Evolutionary conservation across 768 basidiomycete species (phyloP), one percentile per base, ranked within the genome.

Genomic region (Panaeolus papilionaceus): DNA sequence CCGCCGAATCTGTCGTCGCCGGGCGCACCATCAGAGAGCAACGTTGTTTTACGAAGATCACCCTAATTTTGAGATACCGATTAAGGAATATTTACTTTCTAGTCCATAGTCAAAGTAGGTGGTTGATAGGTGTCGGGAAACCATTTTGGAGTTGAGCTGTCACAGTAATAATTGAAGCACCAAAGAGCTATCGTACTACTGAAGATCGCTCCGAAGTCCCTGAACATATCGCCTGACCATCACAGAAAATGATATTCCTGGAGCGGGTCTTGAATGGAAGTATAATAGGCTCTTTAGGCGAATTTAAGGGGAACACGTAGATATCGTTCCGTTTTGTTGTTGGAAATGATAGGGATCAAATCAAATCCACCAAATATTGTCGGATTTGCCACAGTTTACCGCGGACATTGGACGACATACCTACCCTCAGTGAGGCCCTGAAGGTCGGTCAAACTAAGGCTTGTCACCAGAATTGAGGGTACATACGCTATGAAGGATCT

Each of bases 251-350:
- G 3, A 58, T 58, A 58, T 58, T 58, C 54, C 33, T 33, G 33
- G 54, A 28, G 54, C 54, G 54, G 54, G 14, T 58, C 54, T 58
- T 58, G 54, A 58, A 58, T 58, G 54, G 54, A 58, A 58, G 54
- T 58, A 58, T 58, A 58, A 58, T 58, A 58, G 33, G 54, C 54
- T 58, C 54, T 58, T 58, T 58, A 58, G 54, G 54, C 54, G 20
- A 58, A 28, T 58, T 58, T 58, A 58, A 58, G 54, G 54, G 54
- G 54, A 18, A 58, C 54, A 28, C 3, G 33, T 33, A 58, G 2
- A 26, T 51, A 8, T 9, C 54, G 54, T 33, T 37, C 54, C 26
- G 33, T 12, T 58, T 28, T 58, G 33, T 37, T 16, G 26, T 58
- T 58, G 28, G 26, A 58, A 14, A 33, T 58, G 54, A 58, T 58